Conservation (phyloP, 1,284 basidiomycete genomes). For the Ceratobasidium theobromae region DNA sequence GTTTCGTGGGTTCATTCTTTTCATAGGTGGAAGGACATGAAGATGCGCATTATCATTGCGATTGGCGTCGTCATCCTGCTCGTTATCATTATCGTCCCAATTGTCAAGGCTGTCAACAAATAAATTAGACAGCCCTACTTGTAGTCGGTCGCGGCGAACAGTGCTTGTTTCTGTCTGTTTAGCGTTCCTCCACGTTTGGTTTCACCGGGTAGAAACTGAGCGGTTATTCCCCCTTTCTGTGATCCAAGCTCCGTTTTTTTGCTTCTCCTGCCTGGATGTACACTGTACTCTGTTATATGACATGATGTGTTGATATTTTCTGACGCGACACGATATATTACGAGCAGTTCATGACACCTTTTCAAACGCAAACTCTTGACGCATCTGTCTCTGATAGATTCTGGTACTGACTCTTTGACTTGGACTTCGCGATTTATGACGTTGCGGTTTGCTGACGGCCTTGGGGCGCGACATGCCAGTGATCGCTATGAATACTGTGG, state of each 20-base stretch:
- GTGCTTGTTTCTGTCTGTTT: background rate
- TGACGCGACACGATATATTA: too few relatives aligned
- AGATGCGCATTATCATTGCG: constrained; percentile 92
- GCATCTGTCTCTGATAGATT: too few relatives aligned
- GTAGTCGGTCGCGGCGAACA: background rate
- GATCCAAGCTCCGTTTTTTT: background rate
- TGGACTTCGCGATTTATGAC: too few relatives aligned
- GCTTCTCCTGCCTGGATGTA: background rate
- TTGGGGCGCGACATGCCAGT: too few relatives aligned
- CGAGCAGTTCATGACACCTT: too few relatives aligned
- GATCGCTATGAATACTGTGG: too few relatives aligned
- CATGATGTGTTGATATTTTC: background rate
- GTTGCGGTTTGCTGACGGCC: too few relatives aligned
- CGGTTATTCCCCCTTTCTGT: background rate
- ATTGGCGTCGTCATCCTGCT: constrained; percentile 85
- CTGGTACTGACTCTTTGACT: too few relatives aligned
- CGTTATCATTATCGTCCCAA: constrained; percentile 89
- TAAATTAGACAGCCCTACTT: constrained; percentile 4
- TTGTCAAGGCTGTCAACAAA: constrained; percentile 66
- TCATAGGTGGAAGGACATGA: constrained; percentile 95
- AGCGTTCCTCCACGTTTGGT: too few relatives aligned
- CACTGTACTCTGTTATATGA: background rate
- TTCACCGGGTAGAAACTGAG: too few relatives aligned
- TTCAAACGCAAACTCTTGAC: too few relatives aligned
- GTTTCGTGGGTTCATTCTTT: background rate